Evolutionary conservation across 306 rosid species (phyloP), one percentile per base, ranked within the genome.

Genomic region (Trifolium dubium): DNA sequence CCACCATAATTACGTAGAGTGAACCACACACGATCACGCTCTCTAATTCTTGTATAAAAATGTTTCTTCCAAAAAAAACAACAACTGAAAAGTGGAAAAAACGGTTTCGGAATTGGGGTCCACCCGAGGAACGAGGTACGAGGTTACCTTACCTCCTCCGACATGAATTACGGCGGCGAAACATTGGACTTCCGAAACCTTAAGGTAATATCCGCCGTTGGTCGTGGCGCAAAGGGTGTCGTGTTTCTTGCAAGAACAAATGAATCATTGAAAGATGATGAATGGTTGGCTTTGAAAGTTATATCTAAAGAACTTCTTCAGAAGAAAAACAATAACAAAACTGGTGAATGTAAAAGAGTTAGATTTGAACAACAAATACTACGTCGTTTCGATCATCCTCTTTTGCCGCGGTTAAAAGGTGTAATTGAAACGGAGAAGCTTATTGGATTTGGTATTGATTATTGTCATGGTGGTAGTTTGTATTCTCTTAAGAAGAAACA

Each of bases 171-270:
- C 64, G 78, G 28, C 67, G 56, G 12, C 7, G 32, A 54, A 0
- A 47, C 79, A 6, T 62, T 91, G 17, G 85, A 90, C 69, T 80
- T 89, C 23, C 60, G 59, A 11, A 75, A 85, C 7, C 77, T 94
- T 1, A 80, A 73, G 67, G 90, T 88, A 2, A 59, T 88, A 12
- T 81, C 92, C 1, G 92, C 92, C 17, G 88, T 94, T 31, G 98
- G 98, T n/a, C 94, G 97, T 8, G 98, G 98, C 6, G 98, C 96
- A 29, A 89, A 92, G 65, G 98, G 98, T 13, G 92, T 94, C 8
- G 98, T 94, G 54, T 94, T 94, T 59, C 83, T 85, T 0, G 88
- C 89, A n/a, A 61, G 54, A 40, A 67, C 69, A 30, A 64, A 28
- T 17, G 77, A 43, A 3, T 77, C n/a, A 3, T 3, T 39, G 35